phyloP scores from a whole-genome alignment of 805 yeast genomes.

The Schizosaccharomyces osmophilus region DNA sequence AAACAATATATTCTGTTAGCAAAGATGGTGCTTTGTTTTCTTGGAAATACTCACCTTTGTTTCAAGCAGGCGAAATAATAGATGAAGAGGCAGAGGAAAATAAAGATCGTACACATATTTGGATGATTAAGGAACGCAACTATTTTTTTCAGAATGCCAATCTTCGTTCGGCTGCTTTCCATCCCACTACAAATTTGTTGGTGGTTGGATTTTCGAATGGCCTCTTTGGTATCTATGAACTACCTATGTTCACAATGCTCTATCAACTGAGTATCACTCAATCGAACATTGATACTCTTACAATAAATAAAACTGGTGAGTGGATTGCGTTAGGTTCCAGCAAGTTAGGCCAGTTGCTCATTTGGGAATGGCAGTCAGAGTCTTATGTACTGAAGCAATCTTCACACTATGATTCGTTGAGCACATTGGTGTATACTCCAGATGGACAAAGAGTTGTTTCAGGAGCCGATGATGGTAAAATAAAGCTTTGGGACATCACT shows the following conservation, averaged over 20 bases:
- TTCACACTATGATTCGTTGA: constrained; percentile 84
- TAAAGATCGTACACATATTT: constrained; percentile 12
- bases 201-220: constrained; percentile 79
- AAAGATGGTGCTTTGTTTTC: constrained; percentile 83
- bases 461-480: constrained; percentile 89
- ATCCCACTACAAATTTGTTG: constrained; percentile 40
- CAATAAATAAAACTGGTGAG: constrained; percentile 66
- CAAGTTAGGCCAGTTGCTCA: constrained; percentile 74
- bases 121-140: constrained; percentile 66
- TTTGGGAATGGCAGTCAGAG: constrained; percentile 97
- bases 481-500: constrained; percentile 82
- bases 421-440: constrained; percentile 66
- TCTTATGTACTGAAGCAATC: constrained; percentile 86
- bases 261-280: constrained; percentile 86
- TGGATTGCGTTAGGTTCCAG: constrained; percentile 93
- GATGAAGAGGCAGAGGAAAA: constrained; percentile 20
- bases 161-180: constrained; percentile 66
- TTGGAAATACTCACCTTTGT: constrained; percentile 58
- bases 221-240: constrained; percentile 71
- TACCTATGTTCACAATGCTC: constrained; percentile 52
- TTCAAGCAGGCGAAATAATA: constrained; percentile 23
- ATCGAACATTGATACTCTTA: constrained; percentile 60
- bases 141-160: constrained; percentile 47
- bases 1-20: constrained; percentile 69
- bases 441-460: constrained; percentile 85